Evolutionary conservation across 305 asterid species (phyloP).

Genomic region (Withania somnifera): DNA sequence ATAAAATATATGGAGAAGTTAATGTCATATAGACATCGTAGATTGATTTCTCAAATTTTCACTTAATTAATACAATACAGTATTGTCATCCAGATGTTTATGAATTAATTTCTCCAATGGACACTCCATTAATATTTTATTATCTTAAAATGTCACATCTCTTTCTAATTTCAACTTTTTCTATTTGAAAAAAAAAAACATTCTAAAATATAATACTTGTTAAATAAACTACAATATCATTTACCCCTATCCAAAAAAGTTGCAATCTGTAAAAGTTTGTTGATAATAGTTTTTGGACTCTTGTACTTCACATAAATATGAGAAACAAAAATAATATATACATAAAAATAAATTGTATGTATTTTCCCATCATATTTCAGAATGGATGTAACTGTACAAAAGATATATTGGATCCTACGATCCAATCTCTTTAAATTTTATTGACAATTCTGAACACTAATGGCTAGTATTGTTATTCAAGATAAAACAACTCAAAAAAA

Average conservation of each 20-base stretch:
- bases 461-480: neutral
- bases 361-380: conserved; percentile 9
- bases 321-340: neutral
- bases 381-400: conserved; percentile 11
- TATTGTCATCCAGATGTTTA: too few relatives aligned
- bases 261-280: neutral
- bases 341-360: neutral
- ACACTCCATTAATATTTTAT: too few relatives aligned
- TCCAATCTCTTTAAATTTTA: neutral
- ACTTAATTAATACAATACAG: too few relatives aligned
- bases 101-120: too few relatives aligned
- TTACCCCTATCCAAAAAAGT: neutral
- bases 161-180: too few relatives aligned
- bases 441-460: neutral
- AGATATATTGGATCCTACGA: neutral
- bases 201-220: too few relatives aligned
- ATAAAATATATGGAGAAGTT: neutral
- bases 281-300: neutral
- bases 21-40: neutral
- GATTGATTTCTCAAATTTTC: too few relatives aligned
- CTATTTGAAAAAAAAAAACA: too few relatives aligned
- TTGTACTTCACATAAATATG: neutral
- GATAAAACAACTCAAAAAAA: neutral
- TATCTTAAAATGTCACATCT: too few relatives aligned
- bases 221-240: neutral